Conservation (phyloP, 2,329 filamentous ascomycete genomes). For the Cercospora zeae-maydis region DNA sequence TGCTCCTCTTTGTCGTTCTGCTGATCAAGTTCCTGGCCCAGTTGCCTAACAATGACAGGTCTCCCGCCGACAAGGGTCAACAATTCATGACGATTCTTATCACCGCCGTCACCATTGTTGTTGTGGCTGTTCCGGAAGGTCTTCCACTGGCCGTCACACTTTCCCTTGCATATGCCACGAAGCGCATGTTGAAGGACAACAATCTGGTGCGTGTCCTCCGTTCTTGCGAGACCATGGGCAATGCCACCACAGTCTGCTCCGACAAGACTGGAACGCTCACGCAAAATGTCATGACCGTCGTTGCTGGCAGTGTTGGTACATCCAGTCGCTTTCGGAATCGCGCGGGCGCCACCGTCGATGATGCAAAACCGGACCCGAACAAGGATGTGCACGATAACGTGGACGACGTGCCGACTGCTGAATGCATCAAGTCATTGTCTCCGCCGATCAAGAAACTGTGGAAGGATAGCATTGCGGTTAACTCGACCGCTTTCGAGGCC, state of each 20-base stretch:
- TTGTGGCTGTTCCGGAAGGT: constrained; percentile 67
- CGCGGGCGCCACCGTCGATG: constrained; percentile 24
- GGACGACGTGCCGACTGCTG: constrained; percentile 50
- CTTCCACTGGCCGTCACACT: constrained; percentile 65
- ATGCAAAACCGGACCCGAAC: constrained; percentile 26
- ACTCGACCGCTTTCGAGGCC: constrained; percentile 67
- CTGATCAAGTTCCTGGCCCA: constrained; percentile 79
- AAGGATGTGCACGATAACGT: constrained; percentile 36
- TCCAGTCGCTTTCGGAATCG: constrained; percentile 54
- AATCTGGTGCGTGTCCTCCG: constrained; percentile 65
- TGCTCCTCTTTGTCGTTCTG: constrained; percentile 77
- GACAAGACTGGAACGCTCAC: constrained; percentile 75
- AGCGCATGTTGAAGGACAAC: constrained; percentile 65
- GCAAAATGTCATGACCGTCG: constrained; percentile 72
- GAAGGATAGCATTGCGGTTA: constrained; percentile 62
- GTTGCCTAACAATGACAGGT: constrained; percentile 53
- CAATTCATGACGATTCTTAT: constrained; percentile 62
- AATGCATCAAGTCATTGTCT: constrained; percentile 54
- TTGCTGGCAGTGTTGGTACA: constrained; percentile 65
- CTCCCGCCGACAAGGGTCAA: constrained; percentile 72
- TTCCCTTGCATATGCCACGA: constrained; percentile 65
- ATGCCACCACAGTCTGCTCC: constrained; percentile 72
- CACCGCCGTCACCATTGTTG: constrained; percentile 62
- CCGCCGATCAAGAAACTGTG: constrained; percentile 54
- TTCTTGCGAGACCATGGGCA: constrained; percentile 69